A percentile compares a stretch with the other conserved stretches of the same genome.
These are phyloP conservation scores for Rhytidhysteron rufulum DNA, from an alignment of 2,329 filamentous ascomycete genomes.

Conservation along the genomic window DNA sequence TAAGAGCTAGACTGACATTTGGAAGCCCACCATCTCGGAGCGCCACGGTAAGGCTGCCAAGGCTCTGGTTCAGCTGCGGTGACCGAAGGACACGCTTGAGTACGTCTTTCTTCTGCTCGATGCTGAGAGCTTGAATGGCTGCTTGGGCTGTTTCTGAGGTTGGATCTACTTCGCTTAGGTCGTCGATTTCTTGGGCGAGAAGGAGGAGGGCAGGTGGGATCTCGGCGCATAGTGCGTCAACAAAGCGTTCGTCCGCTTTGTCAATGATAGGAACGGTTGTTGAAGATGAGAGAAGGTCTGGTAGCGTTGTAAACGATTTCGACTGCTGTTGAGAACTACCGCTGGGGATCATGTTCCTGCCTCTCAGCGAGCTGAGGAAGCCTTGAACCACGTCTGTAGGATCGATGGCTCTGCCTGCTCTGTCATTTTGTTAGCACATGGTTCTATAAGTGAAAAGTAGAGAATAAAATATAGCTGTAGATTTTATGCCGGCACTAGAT, in stretches of 20 bases:
- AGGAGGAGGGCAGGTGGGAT: constrained; percentile 77
- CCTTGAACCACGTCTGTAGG: constrained; percentile 78
- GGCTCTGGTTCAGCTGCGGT: constrained; percentile 85
- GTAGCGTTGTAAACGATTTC: constrained; percentile 75
- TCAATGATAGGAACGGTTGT: constrained; percentile 76
- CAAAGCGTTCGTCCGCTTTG: constrained; percentile 57
- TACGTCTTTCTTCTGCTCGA: constrained; percentile 74
- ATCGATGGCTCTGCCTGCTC: constrained; percentile 56
- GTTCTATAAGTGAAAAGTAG: too few relatives aligned
- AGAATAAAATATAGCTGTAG: constrained; percentile 7
- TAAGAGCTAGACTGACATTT: constrained; percentile 81
- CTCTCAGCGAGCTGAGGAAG: constrained; percentile 78
- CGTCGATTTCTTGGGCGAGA: constrained; percentile 65
- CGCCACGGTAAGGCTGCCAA: constrained; percentile 80
- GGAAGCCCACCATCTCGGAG: constrained; percentile 86
- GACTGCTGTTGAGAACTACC: constrained; percentile 48
- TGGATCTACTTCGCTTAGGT: constrained; percentile 62
- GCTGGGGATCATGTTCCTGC: constrained; percentile 42
- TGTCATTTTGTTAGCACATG: constrained; percentile 22
- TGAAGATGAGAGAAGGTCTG: constrained; percentile 75
- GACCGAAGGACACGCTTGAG: constrained; percentile 79
- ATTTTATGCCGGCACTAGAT: constrained; percentile 27
- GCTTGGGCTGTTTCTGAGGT: constrained; percentile 65
- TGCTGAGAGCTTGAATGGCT: constrained; percentile 68
- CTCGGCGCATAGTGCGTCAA: constrained; percentile 72